phyloP scores from a whole-genome alignment of 78 protist species.

The Dictyostelium intermedium region DNA sequence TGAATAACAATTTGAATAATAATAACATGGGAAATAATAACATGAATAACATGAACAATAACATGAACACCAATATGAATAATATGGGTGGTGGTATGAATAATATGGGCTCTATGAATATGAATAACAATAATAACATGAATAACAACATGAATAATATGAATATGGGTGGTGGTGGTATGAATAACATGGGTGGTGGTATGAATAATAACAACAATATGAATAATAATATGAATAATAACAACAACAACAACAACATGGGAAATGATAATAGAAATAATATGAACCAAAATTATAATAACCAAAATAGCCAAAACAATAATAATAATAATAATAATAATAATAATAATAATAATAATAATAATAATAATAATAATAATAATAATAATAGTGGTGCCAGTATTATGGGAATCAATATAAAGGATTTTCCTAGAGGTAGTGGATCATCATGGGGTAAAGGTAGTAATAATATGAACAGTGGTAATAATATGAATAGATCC shows the following conservation, averaged over 20 bases:
- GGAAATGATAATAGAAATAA: background rate
- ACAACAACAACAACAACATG: background rate
- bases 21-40: background rate
- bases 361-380: background rate
- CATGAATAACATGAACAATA: background rate
- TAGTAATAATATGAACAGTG: background rate
- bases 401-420: background rate
- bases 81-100: slow-evolving; percentile 42
- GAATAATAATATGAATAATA: background rate
- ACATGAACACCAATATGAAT: background rate
- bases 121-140: background rate
- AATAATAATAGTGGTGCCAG: background rate
- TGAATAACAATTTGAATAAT: background rate
- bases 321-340: background rate
- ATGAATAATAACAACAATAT: background rate
- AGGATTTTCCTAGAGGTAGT: slow-evolving; percentile 3
- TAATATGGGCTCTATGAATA: slow-evolving; percentile 33
- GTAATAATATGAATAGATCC: background rate
- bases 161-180: background rate
- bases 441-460: slow-evolving; percentile 3
- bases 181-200: background rate
- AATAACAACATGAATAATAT: slow-evolving; percentile 12
- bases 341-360: background rate
- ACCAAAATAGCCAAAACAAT: background rate
- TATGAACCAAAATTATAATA: background rate